Evolutionary conservation across 495 filamentous ascomycete genomes (phyloP).

Genomic region (Neurospora pannonica): DNA sequence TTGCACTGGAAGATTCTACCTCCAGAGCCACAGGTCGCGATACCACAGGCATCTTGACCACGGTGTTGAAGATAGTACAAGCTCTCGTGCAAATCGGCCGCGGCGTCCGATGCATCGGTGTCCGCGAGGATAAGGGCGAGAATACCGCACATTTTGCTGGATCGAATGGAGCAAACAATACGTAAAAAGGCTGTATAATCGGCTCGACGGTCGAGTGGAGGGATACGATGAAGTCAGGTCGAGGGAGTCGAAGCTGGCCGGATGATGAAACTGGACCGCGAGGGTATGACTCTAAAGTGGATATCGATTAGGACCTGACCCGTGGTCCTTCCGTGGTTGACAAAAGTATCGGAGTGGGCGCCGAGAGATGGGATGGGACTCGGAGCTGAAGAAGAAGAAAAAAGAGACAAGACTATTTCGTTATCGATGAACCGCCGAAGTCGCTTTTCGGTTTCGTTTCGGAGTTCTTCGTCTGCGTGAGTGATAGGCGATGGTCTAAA

Average conservation of each 20-base stretch:
- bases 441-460: not conserved
- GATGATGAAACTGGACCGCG: not conserved
- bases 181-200: not conserved
- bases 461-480: not conserved
- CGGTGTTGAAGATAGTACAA: slow-evolving; percentile 76
- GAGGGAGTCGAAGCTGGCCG: not conserved
- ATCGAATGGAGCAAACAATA: not conserved
- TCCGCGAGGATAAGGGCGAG: slow-evolving; percentile 72
- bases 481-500: not conserved
- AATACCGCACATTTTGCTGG: slow-evolving; percentile 71
- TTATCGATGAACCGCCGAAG: not conserved
- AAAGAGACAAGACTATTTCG: not conserved
- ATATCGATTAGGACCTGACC: not conserved
- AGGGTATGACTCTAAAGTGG: not conserved
- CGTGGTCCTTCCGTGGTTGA: not conserved
- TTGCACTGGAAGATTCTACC: slow-evolving; percentile 86
- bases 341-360: not conserved
- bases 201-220: not conserved
- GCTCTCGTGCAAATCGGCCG: slow-evolving; percentile 75
- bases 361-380: not conserved
- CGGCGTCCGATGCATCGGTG: slow-evolving; percentile 23
- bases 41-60: slow-evolving; percentile 89
- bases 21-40: slow-evolving; percentile 65
- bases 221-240: not conserved
- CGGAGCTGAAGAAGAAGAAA: not conserved